Conservation (phyloP, 1,284 basidiomycete species). For the Ganoderma resinaceum region DNA sequence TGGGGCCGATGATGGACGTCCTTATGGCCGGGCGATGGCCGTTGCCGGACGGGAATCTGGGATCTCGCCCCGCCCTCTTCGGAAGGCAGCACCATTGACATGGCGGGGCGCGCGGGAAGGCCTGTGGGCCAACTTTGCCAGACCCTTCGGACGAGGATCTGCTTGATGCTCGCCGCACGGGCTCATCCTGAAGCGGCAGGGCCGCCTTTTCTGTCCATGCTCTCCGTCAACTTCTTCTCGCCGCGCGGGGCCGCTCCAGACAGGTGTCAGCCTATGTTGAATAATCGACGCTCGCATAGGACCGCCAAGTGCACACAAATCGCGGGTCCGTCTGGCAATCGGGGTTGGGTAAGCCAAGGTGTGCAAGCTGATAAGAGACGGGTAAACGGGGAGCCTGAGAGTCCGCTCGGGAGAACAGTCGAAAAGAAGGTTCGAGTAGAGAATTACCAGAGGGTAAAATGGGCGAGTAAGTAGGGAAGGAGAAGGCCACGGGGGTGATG, state of each 20-base stretch:
- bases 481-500: not conserved
- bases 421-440: constrained; percentile 2
- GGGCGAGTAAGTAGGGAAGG: not conserved
- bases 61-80: not conserved
- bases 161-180: not conserved
- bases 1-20: constrained; percentile 1
- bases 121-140: not conserved
- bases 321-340: constrained; percentile 3
- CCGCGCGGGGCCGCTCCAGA: not conserved
- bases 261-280: not conserved
- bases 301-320: not conserved
- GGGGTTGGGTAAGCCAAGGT: not conserved
- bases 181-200: not conserved
- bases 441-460: not conserved
- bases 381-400: not conserved
- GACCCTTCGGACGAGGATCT: not conserved
- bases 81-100: not conserved
- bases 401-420: not conserved
- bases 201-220: not conserved
- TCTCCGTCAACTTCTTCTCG: not conserved
- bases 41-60: not conserved
- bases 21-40: not conserved
- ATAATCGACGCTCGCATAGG: not conserved
- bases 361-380: constrained; percentile 6
- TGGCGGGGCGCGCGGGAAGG: constrained; percentile 1